A percentile compares a stretch with the other conserved stretches of the same genome.
These are phyloP conservation scores for Pythium utonaiense DNA, from an alignment of 352 stramenopile genomes.

Conservation along the genomic window DNA sequence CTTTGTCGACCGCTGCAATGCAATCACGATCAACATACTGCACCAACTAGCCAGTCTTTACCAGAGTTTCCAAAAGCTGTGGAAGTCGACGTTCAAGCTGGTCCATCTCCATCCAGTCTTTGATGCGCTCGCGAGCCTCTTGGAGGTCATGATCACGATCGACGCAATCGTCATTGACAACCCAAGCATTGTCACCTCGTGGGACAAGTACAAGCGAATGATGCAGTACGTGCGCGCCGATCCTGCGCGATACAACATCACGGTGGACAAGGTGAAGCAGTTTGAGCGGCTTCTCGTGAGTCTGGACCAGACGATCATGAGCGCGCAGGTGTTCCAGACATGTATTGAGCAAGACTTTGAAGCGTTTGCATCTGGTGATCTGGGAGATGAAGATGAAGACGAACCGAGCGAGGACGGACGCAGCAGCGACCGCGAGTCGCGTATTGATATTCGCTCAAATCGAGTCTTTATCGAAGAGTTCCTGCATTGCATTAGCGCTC, in stretches of 20 bases:
- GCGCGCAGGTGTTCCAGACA: conserved; percentile 79
- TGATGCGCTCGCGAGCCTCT: conserved; percentile 64
- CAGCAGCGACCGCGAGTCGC: conserved; percentile 63
- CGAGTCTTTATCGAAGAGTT: conserved; percentile 86
- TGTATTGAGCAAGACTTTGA: conserved; percentile 91
- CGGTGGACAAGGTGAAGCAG: conserved; percentile 76
- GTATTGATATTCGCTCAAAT: conserved; percentile 82
- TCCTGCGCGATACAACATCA: conserved; percentile 76
- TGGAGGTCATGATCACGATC: conserved; percentile 88
- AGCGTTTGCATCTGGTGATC: conserved; percentile 58
- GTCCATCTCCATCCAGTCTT: conserved; percentile 83
- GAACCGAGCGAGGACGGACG: conserved; percentile 51
- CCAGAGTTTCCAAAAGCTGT: conserved; percentile 85
- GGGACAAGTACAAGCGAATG: conserved; percentile 91
- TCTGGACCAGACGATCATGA: conserved; percentile 88
- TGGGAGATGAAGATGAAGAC: conserved; percentile 51
- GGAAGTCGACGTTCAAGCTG: conserved; percentile 86
- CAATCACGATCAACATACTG: conserved; percentile 88
- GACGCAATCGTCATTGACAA: conserved; percentile 89
- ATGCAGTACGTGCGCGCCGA: conserved; percentile 88
- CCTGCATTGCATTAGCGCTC: conserved; percentile 75
- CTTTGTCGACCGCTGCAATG: conserved; percentile 87
- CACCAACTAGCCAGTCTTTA: conserved; percentile 87
- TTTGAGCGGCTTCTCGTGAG: conserved; percentile 86
- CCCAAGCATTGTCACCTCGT: conserved; percentile 77